Evolutionary conservation across 352 stramenopile genomes (phyloP), one percentile per base, ranked within the genome.

Genomic region (Globisporangium orthogonon): DNA sequence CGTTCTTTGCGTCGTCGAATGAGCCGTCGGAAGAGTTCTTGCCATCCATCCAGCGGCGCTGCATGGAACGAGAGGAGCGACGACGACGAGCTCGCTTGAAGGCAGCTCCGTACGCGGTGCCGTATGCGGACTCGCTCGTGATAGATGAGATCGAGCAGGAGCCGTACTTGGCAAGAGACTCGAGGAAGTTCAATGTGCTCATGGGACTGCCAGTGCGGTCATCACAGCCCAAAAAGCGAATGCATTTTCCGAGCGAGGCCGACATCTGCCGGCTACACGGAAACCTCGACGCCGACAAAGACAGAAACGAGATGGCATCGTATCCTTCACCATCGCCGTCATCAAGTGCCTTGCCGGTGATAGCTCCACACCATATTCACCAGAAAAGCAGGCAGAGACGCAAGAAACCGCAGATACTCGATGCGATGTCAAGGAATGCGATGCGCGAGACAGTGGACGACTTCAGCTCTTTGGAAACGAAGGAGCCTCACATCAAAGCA

Each of bases 101-200:
- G 58, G 48, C 45, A 30, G 40, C 53, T 37, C 13, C 55, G 4
- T 84, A 84, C 57, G 69, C 67, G 13, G 67, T 84, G 23, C 61
- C 71, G 7, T 63, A 71, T 17, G 63, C 66, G 7, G 68, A 85
- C 15, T 66, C 70, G 7, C 50, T 85, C 29, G 45, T 68, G 10
- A 44, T 80, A 31, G 65, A 83, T 46, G 72, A 83, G 40, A 52
- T 85, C 28, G 66, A 78, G 23, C 72, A 68, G 52, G 72, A 78
- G 1, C 59, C 65, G n/a, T 85, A 85, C 45, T 54, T 85, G 47
- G 74, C 70, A 18, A 66, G 72, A 29, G 72, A 85, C 61, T 85
- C 74, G 43, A 65, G 70, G 30, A 82, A 75, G 37, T 85, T 85
- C 53, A 70, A 83, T 33, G 37, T 73, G 35, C 64, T 85, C 45